phyloP scores from a whole-genome alignment of 2,329 filamentous ascomycete genomes.

The Colletotrichum sp. region DNA sequence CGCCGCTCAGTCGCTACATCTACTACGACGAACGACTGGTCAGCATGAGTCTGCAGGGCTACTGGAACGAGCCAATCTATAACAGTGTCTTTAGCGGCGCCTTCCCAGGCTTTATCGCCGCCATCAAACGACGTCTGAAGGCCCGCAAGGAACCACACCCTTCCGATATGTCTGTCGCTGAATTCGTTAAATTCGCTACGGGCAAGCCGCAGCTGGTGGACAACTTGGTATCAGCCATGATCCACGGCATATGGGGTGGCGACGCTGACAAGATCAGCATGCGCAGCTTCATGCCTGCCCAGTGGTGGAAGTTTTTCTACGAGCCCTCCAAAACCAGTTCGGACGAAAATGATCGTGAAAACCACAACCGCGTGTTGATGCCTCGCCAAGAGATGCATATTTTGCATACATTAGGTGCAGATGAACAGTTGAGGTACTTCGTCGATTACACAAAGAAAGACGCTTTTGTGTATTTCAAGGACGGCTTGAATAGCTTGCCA shows the following conservation, averaged over 20 bases:
- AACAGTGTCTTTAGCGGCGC: slow-evolving; percentile 36
- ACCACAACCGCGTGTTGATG: slow-evolving; percentile 25
- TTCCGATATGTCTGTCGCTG: slow-evolving; percentile 74
- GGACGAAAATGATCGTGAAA: background rate
- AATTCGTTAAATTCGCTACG: slow-evolving; percentile 64
- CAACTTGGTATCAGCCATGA: slow-evolving; percentile 75
- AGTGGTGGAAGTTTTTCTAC: slow-evolving; percentile 45
- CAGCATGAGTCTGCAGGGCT: background rate
- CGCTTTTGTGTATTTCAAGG: slow-evolving; percentile 47
- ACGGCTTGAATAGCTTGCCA: slow-evolving; percentile 69
- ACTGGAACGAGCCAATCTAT: slow-evolving; percentile 34
- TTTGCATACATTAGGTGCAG: slow-evolving; percentile 27
- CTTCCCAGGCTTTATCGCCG: slow-evolving; percentile 32
- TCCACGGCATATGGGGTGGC: slow-evolving; percentile 93
- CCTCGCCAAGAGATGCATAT: slow-evolving; percentile 32
- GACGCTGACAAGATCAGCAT: slow-evolving; percentile 83
- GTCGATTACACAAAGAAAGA: slow-evolving; percentile 8
- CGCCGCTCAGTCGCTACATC: slow-evolving; percentile 64
- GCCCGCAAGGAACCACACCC: slow-evolving; percentile 29
- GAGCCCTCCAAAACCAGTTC: background rate
- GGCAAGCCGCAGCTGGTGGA: slow-evolving; percentile 61
- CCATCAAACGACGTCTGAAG: slow-evolving; percentile 37
- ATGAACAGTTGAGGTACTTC: slow-evolving; percentile 22
- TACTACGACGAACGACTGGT: slow-evolving; percentile 83
- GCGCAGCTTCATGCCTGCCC: slow-evolving; percentile 57